Conservation (phyloP, 148 eudicot genomes). For the Dianthus caryophyllus region DNA sequence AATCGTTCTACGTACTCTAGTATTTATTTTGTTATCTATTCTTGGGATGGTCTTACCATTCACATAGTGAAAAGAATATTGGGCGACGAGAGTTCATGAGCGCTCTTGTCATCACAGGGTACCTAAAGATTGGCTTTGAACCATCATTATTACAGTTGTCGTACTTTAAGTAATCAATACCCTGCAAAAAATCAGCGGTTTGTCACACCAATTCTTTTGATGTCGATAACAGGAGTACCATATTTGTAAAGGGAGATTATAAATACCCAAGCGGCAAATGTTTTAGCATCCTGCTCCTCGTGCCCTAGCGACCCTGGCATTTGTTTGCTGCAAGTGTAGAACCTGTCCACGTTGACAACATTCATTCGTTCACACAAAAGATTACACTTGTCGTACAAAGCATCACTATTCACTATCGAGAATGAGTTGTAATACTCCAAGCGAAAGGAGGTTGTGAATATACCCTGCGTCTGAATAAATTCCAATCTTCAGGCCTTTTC, state of each 20-base stretch:
- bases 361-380: not conserved
- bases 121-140: conserved; percentile 65
- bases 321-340: conserved; percentile 52
- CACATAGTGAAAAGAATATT: conserved; percentile 83
- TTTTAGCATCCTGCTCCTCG: conserved; percentile 76
- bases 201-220: not conserved
- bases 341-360: conserved; percentile 31
- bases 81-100: conserved; percentile 70
- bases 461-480: conserved; percentile 44
- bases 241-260: not conserved
- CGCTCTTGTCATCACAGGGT: conserved; percentile 81
- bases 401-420: not conserved
- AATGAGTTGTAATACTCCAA: not conserved
- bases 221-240: not conserved
- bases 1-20: not conserved
- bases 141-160: conserved; percentile 69
- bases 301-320: conserved; percentile 88
- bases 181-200: conserved; percentile 30
- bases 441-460: not conserved
- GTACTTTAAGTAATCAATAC: conserved; percentile 86
- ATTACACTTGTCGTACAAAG: not conserved
- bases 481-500: conserved; percentile 40
- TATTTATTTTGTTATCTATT: not conserved
- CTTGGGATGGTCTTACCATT: conserved; percentile 44
- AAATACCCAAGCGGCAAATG: conserved; percentile 82